A percentile compares a stretch with the other conserved stretches of the same genome.
phyloP scores from a whole-genome alignment of 257 asterid genomes.

The Mentha longifolia region DNA sequence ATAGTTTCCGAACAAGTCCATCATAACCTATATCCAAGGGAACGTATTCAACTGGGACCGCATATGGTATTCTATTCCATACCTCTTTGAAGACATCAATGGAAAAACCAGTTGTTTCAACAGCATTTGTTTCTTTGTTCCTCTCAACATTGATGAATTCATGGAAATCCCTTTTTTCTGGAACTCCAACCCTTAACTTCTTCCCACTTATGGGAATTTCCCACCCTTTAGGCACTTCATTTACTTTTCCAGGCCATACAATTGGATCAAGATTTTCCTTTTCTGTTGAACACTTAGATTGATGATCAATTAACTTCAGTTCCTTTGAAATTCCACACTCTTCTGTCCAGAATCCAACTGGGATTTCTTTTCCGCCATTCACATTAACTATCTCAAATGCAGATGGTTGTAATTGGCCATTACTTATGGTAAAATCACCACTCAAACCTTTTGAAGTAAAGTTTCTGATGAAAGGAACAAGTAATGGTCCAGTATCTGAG shows the following conservation, averaged over 20 bases:
- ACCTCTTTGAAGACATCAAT: slow-evolving; percentile 43
- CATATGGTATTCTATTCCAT: slow-evolving; percentile 42
- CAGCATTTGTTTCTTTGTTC: slow-evolving; percentile 33
- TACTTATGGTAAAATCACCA: too few relatives aligned
- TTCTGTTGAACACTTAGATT: too few relatives aligned
- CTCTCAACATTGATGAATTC: slow-evolving; percentile 44
- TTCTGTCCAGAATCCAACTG: too few relatives aligned
- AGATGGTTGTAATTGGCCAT: too few relatives aligned
- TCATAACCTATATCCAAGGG: slow-evolving; percentile 32
- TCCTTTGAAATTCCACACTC: too few relatives aligned
- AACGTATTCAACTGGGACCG: slow-evolving; percentile 34
- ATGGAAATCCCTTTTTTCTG: slow-evolving; percentile 31
- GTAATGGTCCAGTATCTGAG: slow-evolving; percentile 43
- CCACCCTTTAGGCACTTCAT: slow-evolving; percentile 45
- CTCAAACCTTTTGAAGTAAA: too few relatives aligned
- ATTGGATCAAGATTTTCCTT: too few relatives aligned
- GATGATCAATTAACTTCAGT: too few relatives aligned
- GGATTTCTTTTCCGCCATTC: too few relatives aligned
- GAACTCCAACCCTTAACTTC: slow-evolving; percentile 50
- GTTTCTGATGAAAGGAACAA: slow-evolving; percentile 38
- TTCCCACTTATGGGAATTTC: slow-evolving; percentile 43
- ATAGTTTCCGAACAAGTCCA: slow-evolving; percentile 36
- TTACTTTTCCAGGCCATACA: slow-evolving; percentile 52
- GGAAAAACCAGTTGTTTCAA: slow-evolving; percentile 48
- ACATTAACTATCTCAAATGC: too few relatives aligned